phyloP scores from a whole-genome alignment of 176 grass and related monocot genomes.

The Ensete glaucum region DNA sequence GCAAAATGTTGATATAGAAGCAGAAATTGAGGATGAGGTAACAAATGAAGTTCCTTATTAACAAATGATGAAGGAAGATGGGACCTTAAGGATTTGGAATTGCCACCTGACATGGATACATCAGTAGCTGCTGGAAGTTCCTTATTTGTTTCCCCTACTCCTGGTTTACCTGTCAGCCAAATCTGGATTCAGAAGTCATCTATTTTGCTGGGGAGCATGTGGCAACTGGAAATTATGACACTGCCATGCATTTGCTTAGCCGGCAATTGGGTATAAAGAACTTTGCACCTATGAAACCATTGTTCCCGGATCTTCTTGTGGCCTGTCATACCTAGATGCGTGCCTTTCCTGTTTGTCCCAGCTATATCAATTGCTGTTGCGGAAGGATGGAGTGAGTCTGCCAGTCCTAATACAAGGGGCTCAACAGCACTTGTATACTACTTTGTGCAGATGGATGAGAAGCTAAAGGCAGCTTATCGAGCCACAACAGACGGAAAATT shows the following conservation, averaged over 20 bases:
- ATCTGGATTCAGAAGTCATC: slow-evolving; percentile 97
- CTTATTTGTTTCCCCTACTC: slow-evolving; percentile 61
- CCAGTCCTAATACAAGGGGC: slow-evolving; percentile 78
- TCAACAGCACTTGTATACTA: slow-evolving; percentile 82
- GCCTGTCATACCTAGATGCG: slow-evolving; percentile 72
- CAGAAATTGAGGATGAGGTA: slow-evolving; percentile 46
- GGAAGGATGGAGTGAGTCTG: slow-evolving; percentile 80
- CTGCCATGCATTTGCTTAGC: slow-evolving; percentile 74
- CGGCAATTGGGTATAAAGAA: slow-evolving; percentile 90
- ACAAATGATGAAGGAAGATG: slow-evolving; percentile 55
- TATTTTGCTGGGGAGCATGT: slow-evolving; percentile 74
- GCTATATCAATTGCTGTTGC: slow-evolving; percentile 78
- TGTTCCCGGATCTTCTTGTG: slow-evolving; percentile 68
- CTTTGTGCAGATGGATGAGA: slow-evolving; percentile 90
- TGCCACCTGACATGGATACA: slow-evolving; percentile 63
- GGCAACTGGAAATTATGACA: slow-evolving; percentile 84
- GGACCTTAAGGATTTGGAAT: slow-evolving; percentile 92
- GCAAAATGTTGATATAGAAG: slow-evolving; percentile 50
- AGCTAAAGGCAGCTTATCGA: slow-evolving; percentile 73
- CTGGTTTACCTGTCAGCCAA: slow-evolving; percentile 83
- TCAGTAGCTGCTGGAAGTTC: slow-evolving; percentile 33
- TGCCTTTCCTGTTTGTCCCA: slow-evolving; percentile 46
- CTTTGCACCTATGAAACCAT: slow-evolving; percentile 62
- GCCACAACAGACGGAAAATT: slow-evolving; percentile 78
- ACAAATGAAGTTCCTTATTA: slow-evolving; percentile 36